These are phyloP conservation scores for Arthrinium puccinioides DNA, from an alignment of 2,329 filamentous ascomycete species.

Conservation along the genomic window DNA sequence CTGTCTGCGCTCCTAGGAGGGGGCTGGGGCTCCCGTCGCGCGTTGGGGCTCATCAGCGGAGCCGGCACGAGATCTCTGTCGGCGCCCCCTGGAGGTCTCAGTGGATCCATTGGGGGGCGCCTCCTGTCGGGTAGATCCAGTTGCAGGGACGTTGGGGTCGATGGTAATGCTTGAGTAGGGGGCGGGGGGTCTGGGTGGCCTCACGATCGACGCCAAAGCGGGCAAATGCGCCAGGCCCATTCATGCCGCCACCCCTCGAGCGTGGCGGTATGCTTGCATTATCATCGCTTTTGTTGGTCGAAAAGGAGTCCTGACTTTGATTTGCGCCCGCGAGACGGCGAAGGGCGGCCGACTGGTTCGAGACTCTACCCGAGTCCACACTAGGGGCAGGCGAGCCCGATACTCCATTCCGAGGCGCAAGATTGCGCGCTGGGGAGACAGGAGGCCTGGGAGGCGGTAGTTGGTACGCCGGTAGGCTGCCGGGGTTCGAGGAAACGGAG, in stretches of 20 bases:
- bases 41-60: conserved; percentile 45
- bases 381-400: conserved; percentile 42
- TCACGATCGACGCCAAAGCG: conserved; percentile 21
- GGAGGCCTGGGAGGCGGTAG: conserved; percentile 10
- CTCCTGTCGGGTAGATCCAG: conserved; percentile 54
- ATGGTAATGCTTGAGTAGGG: conserved; percentile 17
- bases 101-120: conserved; percentile 58
- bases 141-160: conserved; percentile 24
- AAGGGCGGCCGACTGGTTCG: conserved; percentile 32
- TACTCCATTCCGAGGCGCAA: conserved; percentile 30
- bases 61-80: conserved; percentile 51
- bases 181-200: conserved; percentile 11
- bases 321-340: conserved; percentile 43
- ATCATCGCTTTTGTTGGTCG: conserved; percentile 43
- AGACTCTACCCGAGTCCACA: conserved; percentile 38
- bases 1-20: conserved; percentile 45
- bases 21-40: conserved; percentile 37
- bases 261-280: conserved; percentile 40
- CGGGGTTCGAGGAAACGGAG: conserved; percentile 2
- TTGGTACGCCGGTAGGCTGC: conserved; percentile 11
- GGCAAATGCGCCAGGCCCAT: conserved; percentile 29
- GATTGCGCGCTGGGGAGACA: conserved; percentile 16
- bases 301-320: conserved; percentile 49
- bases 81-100: conserved; percentile 37
- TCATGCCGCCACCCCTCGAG: conserved; percentile 44